phyloP scores from a whole-genome alignment of 805 yeast species.

The Yueomyces sp. region DNA sequence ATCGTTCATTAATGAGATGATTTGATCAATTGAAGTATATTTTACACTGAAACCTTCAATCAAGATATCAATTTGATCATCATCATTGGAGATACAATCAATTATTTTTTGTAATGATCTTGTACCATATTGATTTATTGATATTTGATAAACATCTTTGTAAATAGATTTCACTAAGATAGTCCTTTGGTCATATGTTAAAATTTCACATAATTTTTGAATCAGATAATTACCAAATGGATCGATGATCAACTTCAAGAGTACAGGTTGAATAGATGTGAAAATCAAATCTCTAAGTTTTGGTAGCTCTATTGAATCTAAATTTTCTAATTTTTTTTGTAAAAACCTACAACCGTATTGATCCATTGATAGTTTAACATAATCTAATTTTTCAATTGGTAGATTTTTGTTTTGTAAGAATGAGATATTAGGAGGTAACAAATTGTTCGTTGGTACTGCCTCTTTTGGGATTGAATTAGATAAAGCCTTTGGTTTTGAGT shows the following conservation, averaged over 20 bases:
- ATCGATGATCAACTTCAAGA: slow-evolving; percentile 57
- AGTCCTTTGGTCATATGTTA: slow-evolving; percentile 43
- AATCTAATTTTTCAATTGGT: slow-evolving; percentile 33
- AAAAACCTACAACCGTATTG: slow-evolving; percentile 72
- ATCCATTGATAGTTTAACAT: slow-evolving; percentile 51
- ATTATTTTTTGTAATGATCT: slow-evolving; percentile 70
- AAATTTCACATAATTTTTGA: slow-evolving; percentile 53
- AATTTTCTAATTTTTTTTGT: slow-evolving; percentile 50
- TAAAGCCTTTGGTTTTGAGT: slow-evolving; percentile 2
- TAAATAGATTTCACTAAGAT: slow-evolving; percentile 42
- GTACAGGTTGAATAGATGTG: slow-evolving; percentile 39
- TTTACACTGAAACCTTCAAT: slow-evolving; percentile 32
- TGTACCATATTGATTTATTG: slow-evolving; percentile 73
- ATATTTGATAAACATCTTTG: slow-evolving; percentile 43
- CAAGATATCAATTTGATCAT: slow-evolving; percentile 40
- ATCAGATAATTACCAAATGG: slow-evolving; percentile 74
- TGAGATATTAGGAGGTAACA: not conserved
- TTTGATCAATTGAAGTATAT: slow-evolving; percentile 33
- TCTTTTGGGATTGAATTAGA: slow-evolving; percentile 6
- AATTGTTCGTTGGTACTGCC: not conserved
- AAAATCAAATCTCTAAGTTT: slow-evolving; percentile 45
- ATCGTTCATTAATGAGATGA: slow-evolving; percentile 61
- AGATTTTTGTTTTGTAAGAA: not conserved
- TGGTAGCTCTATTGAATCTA: slow-evolving; percentile 28
- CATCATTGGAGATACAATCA: slow-evolving; percentile 41